Conservation (phyloP, 2,329 filamentous ascomycete species). For the Calonectria pseudoturangicola region DNA sequence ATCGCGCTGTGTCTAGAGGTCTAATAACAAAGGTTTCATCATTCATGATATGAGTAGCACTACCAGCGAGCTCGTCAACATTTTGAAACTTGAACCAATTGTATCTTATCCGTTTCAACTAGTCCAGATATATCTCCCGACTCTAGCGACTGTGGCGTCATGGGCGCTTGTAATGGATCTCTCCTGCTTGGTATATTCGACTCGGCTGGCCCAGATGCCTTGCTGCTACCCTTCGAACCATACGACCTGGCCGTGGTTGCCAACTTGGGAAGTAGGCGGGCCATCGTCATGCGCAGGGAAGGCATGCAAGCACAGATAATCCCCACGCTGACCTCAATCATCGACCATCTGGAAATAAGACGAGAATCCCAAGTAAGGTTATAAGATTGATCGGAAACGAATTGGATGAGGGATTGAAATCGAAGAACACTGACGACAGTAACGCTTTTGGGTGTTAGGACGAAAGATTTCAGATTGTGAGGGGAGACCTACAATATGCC, state of each 20-base stretch:
- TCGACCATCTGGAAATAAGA: background rate
- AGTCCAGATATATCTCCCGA: too few species aligned
- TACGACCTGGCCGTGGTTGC: background rate
- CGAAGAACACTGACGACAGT: background rate
- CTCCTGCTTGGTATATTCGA: too few species aligned
- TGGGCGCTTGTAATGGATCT: too few species aligned
- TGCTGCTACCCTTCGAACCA: too few species aligned
- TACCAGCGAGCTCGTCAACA: too few species aligned
- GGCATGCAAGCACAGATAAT: background rate
- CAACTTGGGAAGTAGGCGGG: background rate
- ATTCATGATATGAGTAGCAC: too few species aligned
- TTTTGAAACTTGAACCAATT: too few species aligned
- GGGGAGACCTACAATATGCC: conserved; percentile 1
- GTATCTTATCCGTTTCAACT: too few species aligned
- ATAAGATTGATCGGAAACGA: background rate
- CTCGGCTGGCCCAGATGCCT: too few species aligned
- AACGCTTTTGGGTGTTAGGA: background rate
- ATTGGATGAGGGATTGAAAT: background rate
- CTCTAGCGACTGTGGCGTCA: too few species aligned
- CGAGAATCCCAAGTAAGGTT: background rate
- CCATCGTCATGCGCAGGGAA: background rate
- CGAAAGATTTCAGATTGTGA: background rate
- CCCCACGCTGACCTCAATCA: background rate
- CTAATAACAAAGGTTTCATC: too few species aligned
- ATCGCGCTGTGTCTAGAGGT: too few species aligned